Base-by-base conservation (phyloP, 169 alveolate genomes). In the Cryptosporidium meleagridis region DNA sequence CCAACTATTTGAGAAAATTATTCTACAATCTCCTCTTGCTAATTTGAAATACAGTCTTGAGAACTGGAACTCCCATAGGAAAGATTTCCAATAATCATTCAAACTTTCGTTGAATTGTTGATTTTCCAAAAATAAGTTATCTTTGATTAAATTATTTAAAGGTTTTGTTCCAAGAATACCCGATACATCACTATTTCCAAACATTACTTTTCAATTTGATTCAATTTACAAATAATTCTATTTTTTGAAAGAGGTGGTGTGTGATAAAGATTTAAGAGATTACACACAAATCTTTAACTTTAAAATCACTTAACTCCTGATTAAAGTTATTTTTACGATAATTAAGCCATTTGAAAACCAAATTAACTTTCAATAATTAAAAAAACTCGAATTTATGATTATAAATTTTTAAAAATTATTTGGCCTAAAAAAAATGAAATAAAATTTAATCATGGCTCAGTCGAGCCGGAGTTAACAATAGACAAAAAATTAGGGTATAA, bases 1-100 rank as follows among this genome's bases (percentile, higher is more conserved):
- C 87, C 87, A 80, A 29, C 87, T 80, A 10, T 69, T 59, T 16
- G 87, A 80, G 55, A 80, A 80, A n/a, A 80, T 80, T 1, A 80
- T 45, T 41, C 87, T 80, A 39, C 87, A 80, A 29, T 80, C 87
- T 35, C 87, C 87, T 41, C 87, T 59, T 2, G 51, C 67, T n/a
- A 80, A 31, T 48, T 80, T 80, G 55, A 80, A 80, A 37, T 80
- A 80, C 12, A 80, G 31, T 41, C 75, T 59, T n/a, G 87, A 80
- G 33, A 80, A 48, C 8, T 80, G 87, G 70, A 80, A 80, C 35
- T 80, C 87, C 87, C 87, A 80, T 14, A 80, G 67, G 35, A 80
- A 80, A 1, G 87, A 62, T 44, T 80, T 80, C 87, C 87, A 80
- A 41, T 80, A 80, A 18, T 26, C 69, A 45, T n/a, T 29, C 41